Conservation (phyloP, 2,329 filamentous ascomycete genomes). For the Ophiognomonia clavigignenti-juglandacearum region DNA sequence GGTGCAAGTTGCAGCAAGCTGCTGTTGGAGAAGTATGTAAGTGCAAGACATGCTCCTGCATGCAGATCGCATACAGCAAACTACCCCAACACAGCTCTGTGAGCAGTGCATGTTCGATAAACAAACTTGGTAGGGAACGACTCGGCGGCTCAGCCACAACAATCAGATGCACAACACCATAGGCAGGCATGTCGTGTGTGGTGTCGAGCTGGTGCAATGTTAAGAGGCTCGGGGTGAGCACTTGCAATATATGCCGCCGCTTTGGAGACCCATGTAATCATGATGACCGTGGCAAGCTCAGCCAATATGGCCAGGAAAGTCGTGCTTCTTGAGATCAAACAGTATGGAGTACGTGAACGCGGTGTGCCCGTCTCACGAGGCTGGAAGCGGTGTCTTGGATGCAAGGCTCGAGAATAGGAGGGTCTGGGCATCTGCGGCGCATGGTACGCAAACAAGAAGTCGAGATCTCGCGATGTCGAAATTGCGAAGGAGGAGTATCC, state of each 20-base stretch:
- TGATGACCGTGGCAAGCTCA: neutral
- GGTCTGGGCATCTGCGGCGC: neutral
- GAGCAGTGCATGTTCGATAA: too few species aligned
- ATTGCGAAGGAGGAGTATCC: conserved; percentile 12
- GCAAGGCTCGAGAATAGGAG: too few species aligned
- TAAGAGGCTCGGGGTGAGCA: too few species aligned
- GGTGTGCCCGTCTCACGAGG: neutral
- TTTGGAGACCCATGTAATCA: too few species aligned
- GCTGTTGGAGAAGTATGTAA: neutral
- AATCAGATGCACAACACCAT: too few species aligned
- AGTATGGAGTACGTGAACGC: too few species aligned
- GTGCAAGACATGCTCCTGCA: neutral
- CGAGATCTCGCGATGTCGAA: neutral
- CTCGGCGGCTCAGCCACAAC: too few species aligned
- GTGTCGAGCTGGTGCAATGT: too few species aligned
- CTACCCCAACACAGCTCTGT: too few species aligned
- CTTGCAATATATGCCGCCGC: too few species aligned
- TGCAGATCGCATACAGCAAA: neutral
- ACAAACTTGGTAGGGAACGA: too few species aligned
- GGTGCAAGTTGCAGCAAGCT: neutral
- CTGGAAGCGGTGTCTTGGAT: neutral
- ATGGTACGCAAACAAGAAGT: neutral
- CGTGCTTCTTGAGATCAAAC: neutral
- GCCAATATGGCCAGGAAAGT: neutral
- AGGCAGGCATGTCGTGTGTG: too few species aligned